Evolutionary conservation across 495 filamentous ascomycete genomes (phyloP).

Genomic region (Jackrogersella minutella): DNA sequence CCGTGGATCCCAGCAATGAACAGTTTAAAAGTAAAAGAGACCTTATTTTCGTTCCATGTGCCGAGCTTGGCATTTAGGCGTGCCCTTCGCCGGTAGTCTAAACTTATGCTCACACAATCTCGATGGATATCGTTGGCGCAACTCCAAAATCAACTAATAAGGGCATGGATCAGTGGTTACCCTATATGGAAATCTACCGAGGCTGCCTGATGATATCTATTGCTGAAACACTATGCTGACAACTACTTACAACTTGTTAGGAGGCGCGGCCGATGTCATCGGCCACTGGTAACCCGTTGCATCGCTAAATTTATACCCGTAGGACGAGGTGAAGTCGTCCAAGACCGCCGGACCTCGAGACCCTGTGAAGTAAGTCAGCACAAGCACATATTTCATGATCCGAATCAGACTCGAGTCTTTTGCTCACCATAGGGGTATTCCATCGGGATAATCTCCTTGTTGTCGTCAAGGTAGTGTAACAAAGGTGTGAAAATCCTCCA

Average conservation of each 20-base stretch:
- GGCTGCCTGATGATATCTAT: constrained; percentile 42
- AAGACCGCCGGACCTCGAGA: constrained; percentile 95
- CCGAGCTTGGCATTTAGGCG: constrained; percentile 21
- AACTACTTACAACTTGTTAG: constrained; percentile 74
- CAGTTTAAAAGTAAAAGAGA: constrained; percentile 20
- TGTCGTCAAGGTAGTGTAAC: constrained; percentile 96
- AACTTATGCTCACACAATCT: constrained; percentile 6
- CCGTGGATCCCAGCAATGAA: constrained; percentile 23
- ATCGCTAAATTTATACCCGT: constrained; percentile 99
- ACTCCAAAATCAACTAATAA: constrained; percentile 36
- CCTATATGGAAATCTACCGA: constrained; percentile 26
- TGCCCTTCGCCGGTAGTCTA: constrained; percentile 30
- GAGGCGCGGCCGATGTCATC: constrained; percentile 63
- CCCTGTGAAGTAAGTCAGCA: constrained; percentile 60
- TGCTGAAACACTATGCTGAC: constrained; percentile 32
- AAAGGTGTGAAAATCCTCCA: constrained; percentile 99
- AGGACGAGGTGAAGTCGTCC: constrained; percentile 97
- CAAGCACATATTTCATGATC: not conserved
- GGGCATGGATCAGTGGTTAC: constrained; percentile 30
- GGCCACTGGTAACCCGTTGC: constrained; percentile 97
- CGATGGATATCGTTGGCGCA: constrained; percentile 30
- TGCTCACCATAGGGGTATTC: constrained; percentile 97
- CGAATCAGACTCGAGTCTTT: not conserved
- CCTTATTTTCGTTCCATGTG: constrained; percentile 26
- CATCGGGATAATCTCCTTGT: constrained; percentile 99